These are phyloP conservation scores for Mollisia scopiformis DNA, from an alignment of 2,329 filamentous ascomycete species.

Conservation along the genomic window DNA sequence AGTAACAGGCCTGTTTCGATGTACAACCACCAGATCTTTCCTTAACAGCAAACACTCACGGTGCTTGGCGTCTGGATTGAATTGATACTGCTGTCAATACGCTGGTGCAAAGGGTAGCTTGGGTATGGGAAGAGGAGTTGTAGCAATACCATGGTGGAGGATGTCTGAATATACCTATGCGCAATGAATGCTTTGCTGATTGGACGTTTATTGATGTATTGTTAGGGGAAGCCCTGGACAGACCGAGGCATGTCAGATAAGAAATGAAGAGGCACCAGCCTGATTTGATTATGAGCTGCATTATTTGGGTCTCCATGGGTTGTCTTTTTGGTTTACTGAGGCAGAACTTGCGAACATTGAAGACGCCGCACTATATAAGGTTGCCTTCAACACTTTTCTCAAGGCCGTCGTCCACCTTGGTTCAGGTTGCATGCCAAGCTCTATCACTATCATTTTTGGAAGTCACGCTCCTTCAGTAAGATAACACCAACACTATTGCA, in stretches of 20 bases:
- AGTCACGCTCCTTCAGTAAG: too few relatives aligned
- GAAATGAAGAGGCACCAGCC: not conserved
- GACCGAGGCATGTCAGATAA: not conserved
- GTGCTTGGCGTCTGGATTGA: not conserved
- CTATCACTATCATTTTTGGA: too few relatives aligned
- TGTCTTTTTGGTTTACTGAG: not conserved
- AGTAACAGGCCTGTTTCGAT: not conserved
- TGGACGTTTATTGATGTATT: not conserved
- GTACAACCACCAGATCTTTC: not conserved
- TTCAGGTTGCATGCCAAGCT: too few relatives aligned
- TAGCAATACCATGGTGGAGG: not conserved
- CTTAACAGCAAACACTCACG: not conserved
- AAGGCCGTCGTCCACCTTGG: too few relatives aligned
- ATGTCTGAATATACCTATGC: constrained; percentile 2
- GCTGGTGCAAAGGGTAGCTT: not conserved
- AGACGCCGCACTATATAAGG: too few relatives aligned
- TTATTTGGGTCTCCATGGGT: too few relatives aligned
- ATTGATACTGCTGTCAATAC: not conserved
- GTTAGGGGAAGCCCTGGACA: not conserved
- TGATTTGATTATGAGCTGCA: not conserved
- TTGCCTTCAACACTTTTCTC: too few relatives aligned
- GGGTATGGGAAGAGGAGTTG: not conserved
- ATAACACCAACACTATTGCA: too few relatives aligned
- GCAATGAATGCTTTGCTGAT: not conserved
- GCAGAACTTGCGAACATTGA: too few relatives aligned